Conservation (phyloP, 352 stramenopile genomes). For the Phytophthora constricta region DNA sequence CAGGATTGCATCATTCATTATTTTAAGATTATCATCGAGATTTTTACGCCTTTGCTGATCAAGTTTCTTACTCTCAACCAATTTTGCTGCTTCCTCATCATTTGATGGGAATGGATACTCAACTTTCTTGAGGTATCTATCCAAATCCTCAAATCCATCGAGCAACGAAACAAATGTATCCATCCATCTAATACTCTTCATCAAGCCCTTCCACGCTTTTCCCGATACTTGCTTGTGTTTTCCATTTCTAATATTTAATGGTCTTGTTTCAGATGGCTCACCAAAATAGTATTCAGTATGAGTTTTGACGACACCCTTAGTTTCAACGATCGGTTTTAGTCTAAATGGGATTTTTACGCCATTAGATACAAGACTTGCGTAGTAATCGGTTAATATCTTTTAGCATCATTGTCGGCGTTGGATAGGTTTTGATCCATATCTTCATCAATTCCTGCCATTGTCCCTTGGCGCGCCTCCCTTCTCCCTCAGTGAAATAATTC, state of each 20-base stretch:
- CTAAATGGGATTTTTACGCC: slow-evolving; percentile 2
- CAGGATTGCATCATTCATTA: too few species aligned
- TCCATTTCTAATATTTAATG: slow-evolving; percentile 15
- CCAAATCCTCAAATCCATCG: not conserved
- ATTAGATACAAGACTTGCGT: not conserved
- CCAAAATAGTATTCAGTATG: slow-evolving; percentile 10
- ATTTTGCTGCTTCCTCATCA: too few species aligned
- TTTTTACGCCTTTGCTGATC: too few species aligned
- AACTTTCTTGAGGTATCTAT: slow-evolving; percentile 1
- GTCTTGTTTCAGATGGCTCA: not conserved
- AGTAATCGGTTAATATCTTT: slow-evolving; percentile 10
- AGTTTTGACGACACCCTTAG: not conserved
- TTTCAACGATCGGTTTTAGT: not conserved
- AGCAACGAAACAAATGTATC: not conserved
- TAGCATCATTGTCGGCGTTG: slow-evolving; percentile 15
- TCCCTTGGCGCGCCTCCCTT: too few species aligned
- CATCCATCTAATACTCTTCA: not conserved
- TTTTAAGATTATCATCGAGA: not conserved
- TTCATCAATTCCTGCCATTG: not conserved
- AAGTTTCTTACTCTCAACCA: too few species aligned
- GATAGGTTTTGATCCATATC: not conserved
- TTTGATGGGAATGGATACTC: too few species aligned
- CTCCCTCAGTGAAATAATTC: too few species aligned
- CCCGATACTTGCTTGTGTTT: slow-evolving; percentile 18
- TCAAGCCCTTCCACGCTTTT: not conserved